Base-by-base conservation (phyloP, 1,139 yeast genomes). In the Schwanniomyces etchellsii region DNA sequence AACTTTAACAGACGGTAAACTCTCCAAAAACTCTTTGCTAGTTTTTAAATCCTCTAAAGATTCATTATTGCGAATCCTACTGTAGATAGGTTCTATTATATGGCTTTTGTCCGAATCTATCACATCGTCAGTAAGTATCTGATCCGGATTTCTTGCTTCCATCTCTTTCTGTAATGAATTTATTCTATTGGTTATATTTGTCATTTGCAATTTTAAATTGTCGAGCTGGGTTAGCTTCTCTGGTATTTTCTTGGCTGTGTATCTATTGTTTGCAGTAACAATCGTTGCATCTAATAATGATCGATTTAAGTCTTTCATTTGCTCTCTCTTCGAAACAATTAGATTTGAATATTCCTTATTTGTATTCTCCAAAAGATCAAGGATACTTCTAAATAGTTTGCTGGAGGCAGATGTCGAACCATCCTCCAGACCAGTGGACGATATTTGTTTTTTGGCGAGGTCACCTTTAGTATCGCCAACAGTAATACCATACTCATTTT, bases 61-160 rank as follows among this genome's bases (percentile, higher is more conserved):
- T 38, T 54, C 63, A 47, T 60, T 39, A 40, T 64, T 35, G 46
- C 48, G 39, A 45, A 81, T 49, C 40, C 65, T 68, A 20, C 75
- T 70, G 45, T 72, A 78, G 5, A 81, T 62, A 4, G 70, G 63
- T 42, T 70, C 64, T 16, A 83, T 74, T 29, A 83, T 66, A 55
- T 84, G 89, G 14, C 95, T 95, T 46, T 81, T 88, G 54, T 85
- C 95, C 1, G 94, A 89, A 52, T 84, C 91, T 48, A 77, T 81
- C 28, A 42, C 41, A 14, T 43, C 37, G 11, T 35, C 32, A 14
- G 44, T 48, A 22, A 40, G 43, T 14, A 38, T 31, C 16, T 35
- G 40, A 7, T 32, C 39, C 13, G 41, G 46, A 12, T 38, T 37
- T 18, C n/a, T n/a, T 9, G 38, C 40, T 3, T 47, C 48, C 21